Evolutionary conservation across 169 alveolate species (phyloP), one percentile per base, ranked within the genome.

Genomic region (Haemoproteus tartakovskyi): DNA sequence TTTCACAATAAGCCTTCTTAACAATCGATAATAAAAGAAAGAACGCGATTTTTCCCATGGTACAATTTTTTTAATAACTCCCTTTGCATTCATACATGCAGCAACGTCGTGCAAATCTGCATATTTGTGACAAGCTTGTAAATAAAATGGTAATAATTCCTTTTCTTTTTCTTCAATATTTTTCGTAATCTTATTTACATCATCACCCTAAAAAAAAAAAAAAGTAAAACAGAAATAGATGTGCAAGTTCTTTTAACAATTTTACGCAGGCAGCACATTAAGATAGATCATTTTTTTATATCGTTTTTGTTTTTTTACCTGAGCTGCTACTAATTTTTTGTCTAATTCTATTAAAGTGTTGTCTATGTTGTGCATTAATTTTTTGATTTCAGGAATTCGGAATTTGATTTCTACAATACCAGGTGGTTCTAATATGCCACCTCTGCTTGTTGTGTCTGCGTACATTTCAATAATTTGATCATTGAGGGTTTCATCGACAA

Each of bases 51-150:
- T 80, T 62, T 79, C 82, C 95, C 95, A 92, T 27, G 78, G 80
- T 38, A 92, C 82, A 41, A 87, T 79, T 50, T 85, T 90, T 43
- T 80, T 38, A 52, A 92, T 81, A 21, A 87, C 95, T 2, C 91
- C 91, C 51, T 89, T 83, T 11, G 93, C 89, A 41, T 89, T 87
- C 95, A 92, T 92, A 51, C 95, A 92, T 47, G 78, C 82, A 0
- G 94, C 87, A 5, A 91, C 86, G 56, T 92, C 95, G 50, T 92
- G 95, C 47, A 92, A 56, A 50, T 92, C 95, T 5, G 94, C 94
- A 60, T 86, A 92, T 67, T 70, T 79, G 40, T 84, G 90, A 6
- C 94, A 91, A 24, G 87, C 91, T 84, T 87, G 89, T 22, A 45
- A 47, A 79, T 87, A 87, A 50, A 83, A 87, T 12, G 92, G 90